phyloP scores from a whole-genome alignment of 2,329 filamentous ascomycete genomes.

The Cercospora sp. region DNA sequence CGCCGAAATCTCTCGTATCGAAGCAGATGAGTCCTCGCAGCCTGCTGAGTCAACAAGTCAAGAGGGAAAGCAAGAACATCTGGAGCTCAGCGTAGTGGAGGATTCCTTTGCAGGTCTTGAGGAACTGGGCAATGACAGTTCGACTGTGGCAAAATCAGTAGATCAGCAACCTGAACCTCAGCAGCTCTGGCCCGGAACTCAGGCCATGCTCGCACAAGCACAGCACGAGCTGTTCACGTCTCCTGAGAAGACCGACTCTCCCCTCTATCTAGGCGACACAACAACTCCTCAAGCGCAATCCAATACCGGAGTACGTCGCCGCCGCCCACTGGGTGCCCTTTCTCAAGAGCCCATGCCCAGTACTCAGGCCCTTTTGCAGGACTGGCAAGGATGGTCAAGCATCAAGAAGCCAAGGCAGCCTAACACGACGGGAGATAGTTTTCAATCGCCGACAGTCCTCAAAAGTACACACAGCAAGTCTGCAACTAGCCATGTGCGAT shows the following conservation, averaged over 20 bases:
- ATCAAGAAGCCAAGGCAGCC: constrained; percentile 41
- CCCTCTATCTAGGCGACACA: constrained; percentile 16
- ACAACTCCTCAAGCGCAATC: constrained; percentile 37
- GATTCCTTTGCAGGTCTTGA: constrained; percentile 1
- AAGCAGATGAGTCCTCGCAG: constrained; percentile 25
- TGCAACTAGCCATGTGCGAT: constrained; percentile 4
- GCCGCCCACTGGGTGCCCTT: constrained; percentile 24
- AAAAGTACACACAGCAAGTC: constrained; percentile 10
- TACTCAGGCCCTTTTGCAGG: constrained; percentile 49
- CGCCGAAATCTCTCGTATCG: constrained; percentile 25
- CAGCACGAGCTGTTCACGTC: constrained; percentile 35
- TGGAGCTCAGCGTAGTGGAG: background rate
- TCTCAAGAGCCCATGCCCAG: constrained; percentile 38
- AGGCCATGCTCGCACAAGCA: constrained; percentile 34
- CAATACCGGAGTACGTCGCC: constrained; percentile 34
- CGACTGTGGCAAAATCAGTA: background rate
- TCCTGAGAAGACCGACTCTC: constrained; percentile 28
- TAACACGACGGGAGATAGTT: constrained; percentile 13
- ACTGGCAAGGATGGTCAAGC: constrained; percentile 44
- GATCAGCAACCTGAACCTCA: background rate
- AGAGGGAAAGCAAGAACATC: background rate
- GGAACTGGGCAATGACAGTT: background rate
- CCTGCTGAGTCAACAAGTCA: background rate
- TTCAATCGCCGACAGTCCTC: constrained; percentile 21
- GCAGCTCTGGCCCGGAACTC: constrained; percentile 30